These are phyloP conservation scores for Ochetophila trinervis DNA, from an alignment of 306 rosid genomes.

Conservation along the genomic window DNA sequence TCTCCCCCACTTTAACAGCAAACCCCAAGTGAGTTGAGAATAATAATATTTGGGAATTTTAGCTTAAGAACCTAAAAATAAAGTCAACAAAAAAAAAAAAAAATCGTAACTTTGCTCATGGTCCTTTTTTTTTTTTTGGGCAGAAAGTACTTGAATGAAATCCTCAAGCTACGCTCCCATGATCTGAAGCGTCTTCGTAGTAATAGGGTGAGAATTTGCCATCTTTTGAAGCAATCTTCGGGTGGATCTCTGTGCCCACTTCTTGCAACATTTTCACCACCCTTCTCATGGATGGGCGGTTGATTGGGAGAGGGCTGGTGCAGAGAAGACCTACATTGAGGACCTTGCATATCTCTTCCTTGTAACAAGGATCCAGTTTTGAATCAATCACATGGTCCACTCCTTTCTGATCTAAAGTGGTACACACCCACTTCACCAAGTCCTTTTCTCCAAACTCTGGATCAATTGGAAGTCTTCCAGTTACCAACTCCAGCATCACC, in stretches of 20 bases:
- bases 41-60: neutral
- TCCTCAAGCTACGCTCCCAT: slow-evolving; percentile 54
- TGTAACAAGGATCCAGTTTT: slow-evolving; percentile 64
- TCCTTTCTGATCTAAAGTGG: slow-evolving; percentile 74
- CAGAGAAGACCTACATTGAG: slow-evolving; percentile 82
- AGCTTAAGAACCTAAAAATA: neutral
- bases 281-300: slow-evolving; percentile 39
- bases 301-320: slow-evolving; percentile 81
- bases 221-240: slow-evolving; percentile 24
- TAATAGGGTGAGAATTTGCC: slow-evolving; percentile 38
- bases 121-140: slow-evolving; percentile 2
- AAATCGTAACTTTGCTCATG: no score
- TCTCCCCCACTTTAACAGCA: slow-evolving; percentile 7
- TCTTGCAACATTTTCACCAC: slow-evolving; percentile 38
- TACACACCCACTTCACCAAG: slow-evolving; percentile 85
- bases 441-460: slow-evolving; percentile 91
- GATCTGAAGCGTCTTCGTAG: slow-evolving; percentile 37
- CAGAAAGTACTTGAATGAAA: neutral
- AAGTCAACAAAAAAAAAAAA: neutral
- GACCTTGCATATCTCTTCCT: slow-evolving; percentile 74
- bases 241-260: slow-evolving; percentile 25
- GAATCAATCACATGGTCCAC: slow-evolving; percentile 66
- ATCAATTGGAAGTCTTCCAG: slow-evolving; percentile 67
- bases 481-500: slow-evolving; percentile 77
- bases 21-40: neutral